Conservation (phyloP, 2,329 filamentous ascomycete species). For the Sphaerulina vaccinii region DNA sequence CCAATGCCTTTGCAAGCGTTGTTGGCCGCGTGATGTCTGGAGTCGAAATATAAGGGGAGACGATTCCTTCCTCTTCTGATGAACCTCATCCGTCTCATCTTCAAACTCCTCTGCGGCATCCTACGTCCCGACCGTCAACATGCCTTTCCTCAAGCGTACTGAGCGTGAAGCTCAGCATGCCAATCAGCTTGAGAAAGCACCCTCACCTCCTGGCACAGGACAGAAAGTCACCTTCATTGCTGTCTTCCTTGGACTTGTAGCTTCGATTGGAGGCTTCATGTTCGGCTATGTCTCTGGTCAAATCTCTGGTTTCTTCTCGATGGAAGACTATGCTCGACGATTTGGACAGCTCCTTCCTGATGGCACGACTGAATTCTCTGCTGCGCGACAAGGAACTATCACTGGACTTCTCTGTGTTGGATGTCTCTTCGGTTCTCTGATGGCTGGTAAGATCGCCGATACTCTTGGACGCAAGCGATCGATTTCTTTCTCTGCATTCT, state of each 20-base stretch:
- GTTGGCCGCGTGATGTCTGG: conserved; percentile 8
- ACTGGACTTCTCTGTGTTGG: conserved; percentile 48
- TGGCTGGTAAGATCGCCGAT: conserved; percentile 53
- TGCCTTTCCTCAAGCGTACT: conserved; percentile 38
- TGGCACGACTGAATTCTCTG: conserved; percentile 40
- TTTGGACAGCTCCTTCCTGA: conserved; percentile 52
- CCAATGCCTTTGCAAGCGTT: conserved; percentile 16
- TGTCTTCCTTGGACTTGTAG: conserved; percentile 56
- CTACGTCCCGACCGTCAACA: conserved; percentile 18
- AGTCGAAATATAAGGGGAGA: conserved; percentile 13
- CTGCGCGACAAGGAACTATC: conserved; percentile 40
- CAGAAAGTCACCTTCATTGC: conserved; percentile 39
- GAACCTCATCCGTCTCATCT: conserved; percentile 8
- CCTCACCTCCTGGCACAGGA: conserved; percentile 23
- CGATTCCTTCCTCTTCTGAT: not conserved
- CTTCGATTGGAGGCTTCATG: conserved; percentile 57
- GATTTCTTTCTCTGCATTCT: conserved; percentile 50
- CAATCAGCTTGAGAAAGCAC: conserved; percentile 34
- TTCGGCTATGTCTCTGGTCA: conserved; percentile 55
- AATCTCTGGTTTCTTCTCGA: conserved; percentile 50
- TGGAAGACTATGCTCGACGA: conserved; percentile 54
- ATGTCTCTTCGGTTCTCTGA: conserved; percentile 44
- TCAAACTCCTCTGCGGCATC: conserved; percentile 2
- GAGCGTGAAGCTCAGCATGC: conserved; percentile 35
- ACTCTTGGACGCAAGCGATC: conserved; percentile 49